These are phyloP conservation scores for Lanmaoa pseudosensibilis DNA, from an alignment of 768 basidiomycete genomes.

Conservation along the genomic window DNA sequence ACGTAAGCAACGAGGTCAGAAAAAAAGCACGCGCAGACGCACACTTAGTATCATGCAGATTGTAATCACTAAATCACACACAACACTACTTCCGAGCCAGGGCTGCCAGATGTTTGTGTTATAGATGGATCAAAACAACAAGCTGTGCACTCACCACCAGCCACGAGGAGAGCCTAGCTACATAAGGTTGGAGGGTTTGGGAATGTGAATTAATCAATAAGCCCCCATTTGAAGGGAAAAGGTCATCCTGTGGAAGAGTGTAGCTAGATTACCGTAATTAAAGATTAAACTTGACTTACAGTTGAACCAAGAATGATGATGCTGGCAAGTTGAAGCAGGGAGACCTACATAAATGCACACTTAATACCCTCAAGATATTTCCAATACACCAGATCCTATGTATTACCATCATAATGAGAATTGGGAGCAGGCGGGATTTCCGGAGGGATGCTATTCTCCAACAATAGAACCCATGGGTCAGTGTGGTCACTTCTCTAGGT, in stretches of 20 bases:
- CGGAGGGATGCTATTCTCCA: conserved; percentile 15
- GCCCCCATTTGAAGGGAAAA: not conserved
- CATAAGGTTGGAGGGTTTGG: not conserved
- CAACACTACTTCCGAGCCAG: conserved; percentile 23
- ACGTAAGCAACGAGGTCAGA: not conserved
- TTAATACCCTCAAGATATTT: not conserved
- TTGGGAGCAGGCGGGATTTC: not conserved
- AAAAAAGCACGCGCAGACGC: not conserved
- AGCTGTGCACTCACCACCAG: conserved; percentile 11
- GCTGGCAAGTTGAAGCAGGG: conserved; percentile 23
- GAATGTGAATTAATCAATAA: no score
- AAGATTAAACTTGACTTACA: not conserved
- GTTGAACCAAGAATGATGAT: not conserved
- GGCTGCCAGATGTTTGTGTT: conserved; percentile 5
- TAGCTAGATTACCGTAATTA: not conserved
- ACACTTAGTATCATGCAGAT: conserved; percentile 20
- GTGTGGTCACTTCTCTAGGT: conserved; percentile 10
- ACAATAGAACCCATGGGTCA: no score
- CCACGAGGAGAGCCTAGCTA: not conserved
- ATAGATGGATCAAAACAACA: no score
- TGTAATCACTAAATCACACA: conserved; percentile 22
- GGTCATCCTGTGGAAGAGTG: not conserved
- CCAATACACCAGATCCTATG: not conserved
- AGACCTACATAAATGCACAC: conserved; percentile 10
- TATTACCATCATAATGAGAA: conserved; percentile 20